Base-by-base conservation (phyloP, 495 filamentous ascomycete species). In the Neurospora hispaniola region DNA sequence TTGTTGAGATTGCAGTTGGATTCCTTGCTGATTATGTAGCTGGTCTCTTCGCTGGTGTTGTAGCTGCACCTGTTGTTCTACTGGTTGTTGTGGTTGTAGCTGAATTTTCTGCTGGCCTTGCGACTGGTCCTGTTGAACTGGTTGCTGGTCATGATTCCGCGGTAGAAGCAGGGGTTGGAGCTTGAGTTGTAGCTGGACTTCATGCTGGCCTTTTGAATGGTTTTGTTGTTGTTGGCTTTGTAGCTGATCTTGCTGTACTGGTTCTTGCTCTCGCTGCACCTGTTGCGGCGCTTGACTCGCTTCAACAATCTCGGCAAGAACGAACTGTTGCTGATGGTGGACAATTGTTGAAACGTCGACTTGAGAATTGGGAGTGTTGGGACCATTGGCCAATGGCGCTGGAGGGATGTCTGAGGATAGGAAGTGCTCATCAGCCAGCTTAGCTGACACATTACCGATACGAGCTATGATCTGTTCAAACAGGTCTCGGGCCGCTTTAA, bases 401-500 rank as follows among this genome's bases (percentile, higher is more conserved):
- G 73, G 71, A 40, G 70, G 31, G 68, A 48, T 68, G 44, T 66
- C 42, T n/a, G 76, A 74, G n/a, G 76, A 46, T 41, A 71, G 70
- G 31, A 71, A 70, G 14, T 11, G 42, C 62, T 76, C 41, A 27
- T 71, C 73, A 35, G 14, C 68, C 12, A 77, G 43, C 16, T 71
- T 43, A 46, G 70, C 48, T 41, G 72, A 73, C 42, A 78, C 74
- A 66, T 74, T 69, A n/a, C 76, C 76, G 70, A 80, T 72, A 27
- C 77, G 73, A 38, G 70, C 74, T 18, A 80, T 42, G 14, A 79
- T 23, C 14, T 77, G 72, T 20, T 74, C 71, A 39, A 80, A 48
- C 48, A 78, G 70, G 8, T 79, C 76, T 40, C 76, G 72, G 18
- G 70, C 77, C 20, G 74, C 76, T 70, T 79, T 78, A 8, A 78